Base-by-base conservation (phyloP, 768 basidiomycete genomes). In the Termitomyces sp. region DNA sequence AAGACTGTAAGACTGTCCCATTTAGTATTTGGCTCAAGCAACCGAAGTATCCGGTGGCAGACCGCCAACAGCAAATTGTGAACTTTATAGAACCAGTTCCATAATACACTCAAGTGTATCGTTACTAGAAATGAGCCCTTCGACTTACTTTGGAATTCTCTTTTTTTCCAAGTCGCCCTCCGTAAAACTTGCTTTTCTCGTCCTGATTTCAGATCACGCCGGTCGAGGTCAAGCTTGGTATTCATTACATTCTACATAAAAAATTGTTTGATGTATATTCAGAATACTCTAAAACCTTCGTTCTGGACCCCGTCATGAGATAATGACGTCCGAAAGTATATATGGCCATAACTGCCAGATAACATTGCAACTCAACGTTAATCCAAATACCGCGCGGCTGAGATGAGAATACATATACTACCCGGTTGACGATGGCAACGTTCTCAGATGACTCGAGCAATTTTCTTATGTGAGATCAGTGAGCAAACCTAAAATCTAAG, bases 401-500 rank as follows among this genome's bases (percentile, higher is more conserved):
- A 45, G n/a, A 9, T 20, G 42, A 44, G n/a, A n/a, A 44, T 7
- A 2, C 27, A 1, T 27, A 47, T 4, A 18, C 16, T 18, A 18
- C 18, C 27, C 8, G 11, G 18, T 3, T 27, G 46, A 47, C 16
- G 30, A 2, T 12, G 24, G 20, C 20, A 20, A 20, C 18, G 31
- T n/a, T 12, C 49, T 8, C n/a, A 20, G n/a, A 33, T 33, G 49
- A 12, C 11, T n/a, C 16, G 9, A 30, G 18, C 47, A 33, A 31
- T 6, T 18, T 24, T 24, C 9, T 20, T 15, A 39, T 42, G 41
- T 4, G 41, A 42, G 41, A 42, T 58, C 31, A 63, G 69, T 86
- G 80, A 4, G 81, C 82, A 61, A 87, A 87, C 36, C 82, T 73
- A 67, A 86, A 87, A 66, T 87, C 84, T 33, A 87, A 75, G n/a